Percentiles rank a stretch among this genome's conserved stretches.
These are phyloP conservation scores for Auriscalpium orientale DNA, from an alignment of 768 basidiomycete species.

Conservation along the genomic window DNA sequence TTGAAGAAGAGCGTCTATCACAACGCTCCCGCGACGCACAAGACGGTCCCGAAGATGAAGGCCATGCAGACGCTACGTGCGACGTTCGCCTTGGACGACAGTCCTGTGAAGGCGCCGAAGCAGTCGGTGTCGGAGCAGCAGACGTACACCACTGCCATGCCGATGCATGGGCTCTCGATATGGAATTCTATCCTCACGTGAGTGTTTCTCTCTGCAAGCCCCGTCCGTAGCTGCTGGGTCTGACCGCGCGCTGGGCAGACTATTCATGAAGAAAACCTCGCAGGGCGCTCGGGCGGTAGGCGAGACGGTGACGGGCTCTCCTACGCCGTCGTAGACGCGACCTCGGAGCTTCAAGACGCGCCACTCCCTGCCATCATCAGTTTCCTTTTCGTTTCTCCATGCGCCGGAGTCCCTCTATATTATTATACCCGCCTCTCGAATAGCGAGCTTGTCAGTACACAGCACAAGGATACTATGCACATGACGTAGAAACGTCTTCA, in stretches of 20 bases:
- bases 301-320: conserved; percentile 18
- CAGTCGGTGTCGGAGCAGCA: conserved; percentile 56
- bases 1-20: conserved; percentile 50
- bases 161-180: conserved; percentile 46
- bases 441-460: no score
- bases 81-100: conserved; percentile 42
- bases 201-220: no score
- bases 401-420: no score
- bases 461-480: no score
- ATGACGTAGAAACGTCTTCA: no score
- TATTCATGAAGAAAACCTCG: not conserved
- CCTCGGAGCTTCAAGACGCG: no score
- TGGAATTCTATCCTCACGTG: conserved; percentile 49
- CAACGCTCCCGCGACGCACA: conserved; percentile 46
- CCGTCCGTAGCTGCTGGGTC: no score
- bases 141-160: conserved; percentile 30
- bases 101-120: conserved; percentile 36
- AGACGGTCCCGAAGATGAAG: conserved; percentile 41
- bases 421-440: no score
- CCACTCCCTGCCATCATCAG: no score
- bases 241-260: not conserved
- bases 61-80: conserved; percentile 37
- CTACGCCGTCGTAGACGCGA: no score
- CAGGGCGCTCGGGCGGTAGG: not conserved
- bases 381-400: no score